These are phyloP conservation scores for Rhododendron ovatum DNA, from an alignment of 148 eudicot genomes.

Conservation along the genomic window DNA sequence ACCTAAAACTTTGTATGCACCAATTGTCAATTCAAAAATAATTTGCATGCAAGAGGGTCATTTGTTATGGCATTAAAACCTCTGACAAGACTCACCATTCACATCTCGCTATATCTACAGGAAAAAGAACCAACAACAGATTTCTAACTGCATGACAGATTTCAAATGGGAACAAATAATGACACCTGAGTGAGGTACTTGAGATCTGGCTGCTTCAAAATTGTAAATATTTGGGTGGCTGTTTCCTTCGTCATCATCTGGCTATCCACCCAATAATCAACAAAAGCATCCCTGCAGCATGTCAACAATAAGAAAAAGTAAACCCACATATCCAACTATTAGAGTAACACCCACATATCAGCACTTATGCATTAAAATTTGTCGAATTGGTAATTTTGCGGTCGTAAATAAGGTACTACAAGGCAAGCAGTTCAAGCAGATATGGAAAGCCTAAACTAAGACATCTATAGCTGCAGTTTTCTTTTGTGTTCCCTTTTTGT, in stretches of 20 bases:
- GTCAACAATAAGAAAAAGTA: neutral
- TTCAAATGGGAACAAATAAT: constrained; percentile 1
- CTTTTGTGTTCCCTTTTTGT: no score
- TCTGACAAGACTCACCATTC: neutral
- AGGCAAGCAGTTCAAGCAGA: no score
- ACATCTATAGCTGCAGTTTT: no score
- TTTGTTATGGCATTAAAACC: neutral
- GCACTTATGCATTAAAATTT: neutral
- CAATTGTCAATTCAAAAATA: neutral
- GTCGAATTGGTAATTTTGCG: neutral
- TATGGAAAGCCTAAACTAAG: no score
- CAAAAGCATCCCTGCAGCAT: constrained; percentile 78
- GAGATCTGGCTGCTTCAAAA: constrained; percentile 71
- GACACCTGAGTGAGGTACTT: constrained; percentile 64
- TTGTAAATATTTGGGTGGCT: constrained; percentile 66
- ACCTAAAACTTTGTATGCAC: neutral
- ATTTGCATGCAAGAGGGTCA: neutral
- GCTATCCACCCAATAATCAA: constrained; percentile 85
- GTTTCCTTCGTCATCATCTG: constrained; percentile 77
- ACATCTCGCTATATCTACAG: neutral
- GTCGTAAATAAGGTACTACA: no score
- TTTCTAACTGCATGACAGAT: neutral
- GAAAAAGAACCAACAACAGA: neutral
- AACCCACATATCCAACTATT: neutral
- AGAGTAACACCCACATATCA: neutral